A percentile compares a stretch with the other conserved stretches of the same genome.
Evolutionary conservation across 2,329 filamentous ascomycete genomes (phyloP).

Genomic region (Lachnellula subtilissima): DNA sequence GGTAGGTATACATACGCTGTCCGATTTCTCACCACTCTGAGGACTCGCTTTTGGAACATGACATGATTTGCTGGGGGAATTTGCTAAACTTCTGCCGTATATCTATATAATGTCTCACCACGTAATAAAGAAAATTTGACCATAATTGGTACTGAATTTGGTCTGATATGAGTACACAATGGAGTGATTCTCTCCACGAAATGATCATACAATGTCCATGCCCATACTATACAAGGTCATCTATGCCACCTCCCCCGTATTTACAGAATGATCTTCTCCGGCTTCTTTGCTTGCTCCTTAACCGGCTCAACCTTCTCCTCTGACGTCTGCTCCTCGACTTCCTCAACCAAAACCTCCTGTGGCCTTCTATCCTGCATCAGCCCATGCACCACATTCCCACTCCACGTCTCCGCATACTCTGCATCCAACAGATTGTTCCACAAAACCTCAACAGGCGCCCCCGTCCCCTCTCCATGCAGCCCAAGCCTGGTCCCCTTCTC

Average conservation of each 20-base stretch:
- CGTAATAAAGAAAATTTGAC: no score
- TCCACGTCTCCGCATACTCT: conserved; percentile 35
- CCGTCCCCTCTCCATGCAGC: conserved; percentile 14
- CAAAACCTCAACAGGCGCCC: conserved; percentile 24
- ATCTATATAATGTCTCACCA: no score
- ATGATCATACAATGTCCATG: not conserved
- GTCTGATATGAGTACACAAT: not conserved
- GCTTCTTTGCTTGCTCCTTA: not conserved
- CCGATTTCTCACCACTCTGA: no score
- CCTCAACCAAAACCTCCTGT: not conserved
- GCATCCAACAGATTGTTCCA: conserved; percentile 35
- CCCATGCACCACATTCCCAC: conserved; percentile 31
- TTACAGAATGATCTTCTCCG: not conserved
- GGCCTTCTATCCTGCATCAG: not conserved
- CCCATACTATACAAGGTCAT: not conserved
- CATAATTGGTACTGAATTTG: not conserved
- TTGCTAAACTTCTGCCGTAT: no score
- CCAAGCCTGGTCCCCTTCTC: conserved; percentile 16
- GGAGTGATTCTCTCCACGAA: not conserved
- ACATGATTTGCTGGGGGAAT: no score
- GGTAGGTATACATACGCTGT: no score
- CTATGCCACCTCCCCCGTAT: not conserved
- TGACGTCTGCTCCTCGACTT: not conserved
- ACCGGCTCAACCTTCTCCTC: not conserved
- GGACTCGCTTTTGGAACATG: no score